Evolutionary conservation across 768 basidiomycete species (phyloP).

Genomic region (Boletus fagicola): DNA sequence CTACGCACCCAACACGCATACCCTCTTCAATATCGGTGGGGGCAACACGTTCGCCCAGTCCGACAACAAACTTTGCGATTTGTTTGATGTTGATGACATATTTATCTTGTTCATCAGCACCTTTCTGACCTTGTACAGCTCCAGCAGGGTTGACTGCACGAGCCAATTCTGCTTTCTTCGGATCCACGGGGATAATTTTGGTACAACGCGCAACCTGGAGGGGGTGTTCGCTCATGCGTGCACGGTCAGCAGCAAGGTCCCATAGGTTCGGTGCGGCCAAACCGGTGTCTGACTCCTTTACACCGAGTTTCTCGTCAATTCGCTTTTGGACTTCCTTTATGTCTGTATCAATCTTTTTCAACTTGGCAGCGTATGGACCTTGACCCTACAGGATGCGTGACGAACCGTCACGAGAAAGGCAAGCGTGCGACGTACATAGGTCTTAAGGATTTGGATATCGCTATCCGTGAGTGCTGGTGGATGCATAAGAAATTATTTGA

Average conservation of each 20-base stretch:
- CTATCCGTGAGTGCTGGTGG: slow-evolving; percentile 87
- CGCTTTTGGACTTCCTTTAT: slow-evolving; percentile 96
- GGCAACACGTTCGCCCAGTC: slow-evolving; percentile 92
- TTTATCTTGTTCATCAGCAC: slow-evolving; percentile 98
- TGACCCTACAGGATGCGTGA: slow-evolving; percentile 64
- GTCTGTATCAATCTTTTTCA: slow-evolving; percentile 88
- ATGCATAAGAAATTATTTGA: slow-evolving; percentile 5
- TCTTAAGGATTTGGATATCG: slow-evolving; percentile 98
- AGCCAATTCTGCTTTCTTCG: slow-evolving; percentile 72
- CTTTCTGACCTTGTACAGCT: slow-evolving; percentile 83
- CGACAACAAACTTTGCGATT: slow-evolving; percentile 99
- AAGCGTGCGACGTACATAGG: slow-evolving; percentile 65
- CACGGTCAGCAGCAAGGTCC: slow-evolving; percentile 92
- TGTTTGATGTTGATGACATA: slow-evolving; percentile 99
- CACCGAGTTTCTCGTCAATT: slow-evolving; percentile 97
- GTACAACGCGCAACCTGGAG: slow-evolving; percentile 97
- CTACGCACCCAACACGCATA: slow-evolving; percentile 96
- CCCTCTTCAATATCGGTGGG: slow-evolving; percentile 99
- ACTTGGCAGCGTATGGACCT: slow-evolving; percentile 89
- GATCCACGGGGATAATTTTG: slow-evolving; percentile 90
- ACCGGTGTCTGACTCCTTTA: slow-evolving; percentile 98
- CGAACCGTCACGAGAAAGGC: not conserved
- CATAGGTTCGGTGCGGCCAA: slow-evolving; percentile 95
- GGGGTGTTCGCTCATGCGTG: slow-evolving; percentile 90
- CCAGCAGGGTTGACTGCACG: slow-evolving; percentile 76